Conservation (phyloP, 805 yeast genomes). For the Barnettozyma vustinii region DNA sequence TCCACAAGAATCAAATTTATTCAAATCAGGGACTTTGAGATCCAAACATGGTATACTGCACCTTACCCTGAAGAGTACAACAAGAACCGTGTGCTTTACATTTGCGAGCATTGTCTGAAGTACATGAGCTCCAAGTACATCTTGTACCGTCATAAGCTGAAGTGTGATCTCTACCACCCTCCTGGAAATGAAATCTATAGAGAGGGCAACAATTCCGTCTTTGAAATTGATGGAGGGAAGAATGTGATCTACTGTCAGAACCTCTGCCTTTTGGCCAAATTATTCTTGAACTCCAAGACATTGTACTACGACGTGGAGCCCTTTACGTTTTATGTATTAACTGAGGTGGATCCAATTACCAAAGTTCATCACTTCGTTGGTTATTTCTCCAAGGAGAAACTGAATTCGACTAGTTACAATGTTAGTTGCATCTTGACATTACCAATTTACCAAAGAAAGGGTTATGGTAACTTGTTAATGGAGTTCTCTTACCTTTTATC, state of each 20-base stretch:
- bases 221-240: conserved; percentile 91
- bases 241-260: conserved; percentile 82
- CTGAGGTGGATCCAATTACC: conserved; percentile 49
- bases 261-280: conserved; percentile 81
- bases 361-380: conserved; percentile 77
- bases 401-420: conserved; percentile 71
- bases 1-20: conserved; percentile 39
- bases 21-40: conserved; percentile 66
- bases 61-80: conserved; percentile 90
- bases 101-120: conserved; percentile 82
- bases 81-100: conserved; percentile 51
- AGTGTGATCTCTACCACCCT: conserved; percentile 70
- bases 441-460: conserved; percentile 82
- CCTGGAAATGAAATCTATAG: conserved; percentile 93
- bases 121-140: conserved; percentile 69
- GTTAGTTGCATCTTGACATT: conserved; percentile 87
- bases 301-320: conserved; percentile 95
- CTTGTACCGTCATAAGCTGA: conserved; percentile 62
- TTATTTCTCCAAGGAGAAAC: conserved; percentile 83
- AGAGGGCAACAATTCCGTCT: conserved; percentile 61
- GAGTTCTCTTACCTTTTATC: conserved; percentile 83
- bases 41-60: conserved; percentile 87
- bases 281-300: conserved; percentile 87
- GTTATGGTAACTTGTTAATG: conserved; percentile 84
- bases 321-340: conserved; percentile 79